Conservation (phyloP, 2,329 filamentous ascomycete genomes). For the Cercospora janseana region DNA sequence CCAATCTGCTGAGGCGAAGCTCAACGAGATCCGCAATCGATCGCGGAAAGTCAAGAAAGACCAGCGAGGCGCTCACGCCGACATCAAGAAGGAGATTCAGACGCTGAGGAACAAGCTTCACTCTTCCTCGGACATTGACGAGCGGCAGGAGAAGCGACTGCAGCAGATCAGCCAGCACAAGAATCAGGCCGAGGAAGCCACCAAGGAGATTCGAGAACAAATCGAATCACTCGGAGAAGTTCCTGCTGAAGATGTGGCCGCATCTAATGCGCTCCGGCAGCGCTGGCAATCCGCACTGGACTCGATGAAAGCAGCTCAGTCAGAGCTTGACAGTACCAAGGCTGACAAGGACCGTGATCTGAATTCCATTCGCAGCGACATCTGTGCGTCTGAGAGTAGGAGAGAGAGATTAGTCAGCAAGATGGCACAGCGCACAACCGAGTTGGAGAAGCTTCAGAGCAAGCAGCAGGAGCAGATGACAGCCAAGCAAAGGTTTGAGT, state of each 20-base stretch:
- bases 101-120: constrained; percentile 64
- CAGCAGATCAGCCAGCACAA: constrained; percentile 73
- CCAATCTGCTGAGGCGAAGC: constrained; percentile 66
- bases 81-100: constrained; percentile 71
- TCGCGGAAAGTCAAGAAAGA: constrained; percentile 72
- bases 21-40: constrained; percentile 66
- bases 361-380: constrained; percentile 63
- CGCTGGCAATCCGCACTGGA: constrained; percentile 57
- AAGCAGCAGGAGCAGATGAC: constrained; percentile 59
- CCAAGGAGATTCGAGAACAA: constrained; percentile 55
- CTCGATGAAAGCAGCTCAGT: constrained; percentile 50
- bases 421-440: constrained; percentile 69
- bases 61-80: constrained; percentile 66
- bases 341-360: constrained; percentile 61
- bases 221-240: constrained; percentile 64
- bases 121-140: constrained; percentile 68
- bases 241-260: constrained; percentile 60
- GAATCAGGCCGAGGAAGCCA: constrained; percentile 65
- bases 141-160: constrained; percentile 71
- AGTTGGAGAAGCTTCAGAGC: constrained; percentile 67
- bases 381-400: constrained; percentile 62
- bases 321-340: constrained; percentile 63
- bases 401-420: constrained; percentile 70
- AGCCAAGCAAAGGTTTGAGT: constrained; percentile 37
- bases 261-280: constrained; percentile 58